These are phyloP conservation scores for Arachis hypogaea DNA, from an alignment of 306 rosid species.

Conservation along the genomic window DNA sequence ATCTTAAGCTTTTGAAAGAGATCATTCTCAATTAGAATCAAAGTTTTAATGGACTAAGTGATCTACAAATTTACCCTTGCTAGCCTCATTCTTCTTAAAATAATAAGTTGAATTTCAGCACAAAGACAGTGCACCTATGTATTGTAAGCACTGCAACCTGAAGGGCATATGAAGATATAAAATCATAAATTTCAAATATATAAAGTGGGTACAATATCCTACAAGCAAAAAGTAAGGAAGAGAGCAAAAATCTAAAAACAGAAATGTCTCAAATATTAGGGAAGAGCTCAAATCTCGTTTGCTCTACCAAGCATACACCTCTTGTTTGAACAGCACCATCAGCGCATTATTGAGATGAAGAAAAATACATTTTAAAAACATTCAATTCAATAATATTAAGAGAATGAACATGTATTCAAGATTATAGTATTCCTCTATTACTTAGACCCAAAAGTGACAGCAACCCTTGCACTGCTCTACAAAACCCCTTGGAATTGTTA, in stretches of 20 bases:
- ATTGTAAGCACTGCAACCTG: not conserved
- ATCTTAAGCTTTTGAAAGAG: not conserved
- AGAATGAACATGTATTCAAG: not conserved
- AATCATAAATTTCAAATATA: not conserved
- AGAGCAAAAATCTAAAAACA: not conserved
- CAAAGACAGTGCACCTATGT: not conserved
- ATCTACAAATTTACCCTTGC: not conserved
- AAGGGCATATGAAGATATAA: not conserved
- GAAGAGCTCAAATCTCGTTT: slow-evolving; percentile 18
- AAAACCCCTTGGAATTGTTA: slow-evolving; percentile 6
- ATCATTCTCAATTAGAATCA: too few species aligned
- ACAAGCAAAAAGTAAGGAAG: not conserved
- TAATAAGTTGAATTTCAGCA: not conserved
- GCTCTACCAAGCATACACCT: slow-evolving; percentile 10
- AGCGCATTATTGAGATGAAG: slow-evolving; percentile 7
- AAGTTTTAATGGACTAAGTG: not conserved
- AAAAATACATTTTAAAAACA: not conserved
- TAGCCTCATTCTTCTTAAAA: not conserved
- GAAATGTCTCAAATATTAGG: not conserved
- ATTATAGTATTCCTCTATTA: slow-evolving; percentile 6
- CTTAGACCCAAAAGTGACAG: slow-evolving; percentile 9
- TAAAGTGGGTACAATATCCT: slow-evolving; percentile 1
- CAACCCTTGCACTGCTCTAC: slow-evolving; percentile 11
- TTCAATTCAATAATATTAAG: slow-evolving; percentile 5
- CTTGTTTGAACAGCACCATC: slow-evolving; percentile 3